Evolutionary conservation across 1,284 basidiomycete species (phyloP).

Genomic region (Sphaerobolus stellatus): DNA sequence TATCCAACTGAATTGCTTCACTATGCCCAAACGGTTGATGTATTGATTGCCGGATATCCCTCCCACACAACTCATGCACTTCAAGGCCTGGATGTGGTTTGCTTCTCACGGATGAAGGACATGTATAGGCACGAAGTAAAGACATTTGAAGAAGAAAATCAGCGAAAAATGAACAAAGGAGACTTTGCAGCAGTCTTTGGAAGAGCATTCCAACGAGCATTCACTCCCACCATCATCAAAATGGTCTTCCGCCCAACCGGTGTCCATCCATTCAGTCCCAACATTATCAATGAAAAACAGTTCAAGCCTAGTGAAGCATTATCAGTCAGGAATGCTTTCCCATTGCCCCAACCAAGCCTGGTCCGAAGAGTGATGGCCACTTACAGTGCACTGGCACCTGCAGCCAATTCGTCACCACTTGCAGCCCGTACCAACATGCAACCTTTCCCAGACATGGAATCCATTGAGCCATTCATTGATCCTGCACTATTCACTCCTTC

Average conservation of each 20-base stretch:
- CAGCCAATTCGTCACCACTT: neutral
- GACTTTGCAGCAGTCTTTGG: conserved; percentile 30
- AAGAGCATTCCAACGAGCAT: conserved; percentile 23
- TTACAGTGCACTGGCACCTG: neutral
- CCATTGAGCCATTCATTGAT: conserved; percentile 6
- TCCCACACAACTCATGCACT: conserved; percentile 40
- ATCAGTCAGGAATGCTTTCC: conserved; percentile 13
- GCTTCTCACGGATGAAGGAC: conserved; percentile 31
- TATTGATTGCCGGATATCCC: conserved; percentile 38
- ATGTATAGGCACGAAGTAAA: conserved; percentile 18
- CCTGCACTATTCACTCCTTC: conserved; percentile 10
- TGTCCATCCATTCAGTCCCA: conserved; percentile 30
- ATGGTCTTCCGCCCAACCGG: conserved; percentile 33
- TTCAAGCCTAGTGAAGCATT: conserved; percentile 18
- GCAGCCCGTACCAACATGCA: neutral
- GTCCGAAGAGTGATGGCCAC: conserved; percentile 12
- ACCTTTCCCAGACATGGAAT: no score
- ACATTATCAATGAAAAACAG: conserved; percentile 13
- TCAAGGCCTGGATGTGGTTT: conserved; percentile 41
- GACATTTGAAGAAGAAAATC: conserved; percentile 18
- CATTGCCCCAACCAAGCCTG: conserved; percentile 19
- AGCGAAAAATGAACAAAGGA: conserved; percentile 22
- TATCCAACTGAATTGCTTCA: conserved; percentile 33
- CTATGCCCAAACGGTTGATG: conserved; percentile 30
- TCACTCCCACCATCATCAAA: conserved; percentile 21